Percentiles rank a stretch among this genome's conserved stretches.
These are phyloP conservation scores for Quercus aquifolioides DNA, from an alignment of 306 rosid species.

Conservation along the genomic window DNA sequence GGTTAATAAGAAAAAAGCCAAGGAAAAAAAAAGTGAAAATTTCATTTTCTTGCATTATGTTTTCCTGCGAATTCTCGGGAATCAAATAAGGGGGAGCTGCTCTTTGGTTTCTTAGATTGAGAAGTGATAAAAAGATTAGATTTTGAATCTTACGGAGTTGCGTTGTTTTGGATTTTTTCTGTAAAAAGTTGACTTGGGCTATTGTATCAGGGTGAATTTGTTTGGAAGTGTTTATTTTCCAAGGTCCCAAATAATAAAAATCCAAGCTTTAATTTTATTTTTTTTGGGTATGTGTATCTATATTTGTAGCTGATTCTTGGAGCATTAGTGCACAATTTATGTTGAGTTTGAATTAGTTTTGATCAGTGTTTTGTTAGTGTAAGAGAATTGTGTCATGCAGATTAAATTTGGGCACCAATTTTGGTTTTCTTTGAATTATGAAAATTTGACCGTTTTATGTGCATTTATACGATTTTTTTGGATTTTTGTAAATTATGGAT, in stretches of 20 bases:
- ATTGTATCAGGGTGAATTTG: not conserved
- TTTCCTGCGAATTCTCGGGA: not conserved
- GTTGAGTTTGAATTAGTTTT: not conserved
- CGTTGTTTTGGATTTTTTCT: not conserved
- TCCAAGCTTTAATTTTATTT: no score
- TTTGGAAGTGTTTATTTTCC: not conserved
- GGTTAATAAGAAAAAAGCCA: not conserved
- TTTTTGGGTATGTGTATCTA: no score
- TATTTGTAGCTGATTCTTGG: not conserved
- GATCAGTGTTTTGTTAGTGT: not conserved
- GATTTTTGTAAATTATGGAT: not conserved
- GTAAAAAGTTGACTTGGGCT: not conserved
- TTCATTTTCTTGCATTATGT: not conserved
- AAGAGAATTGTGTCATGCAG: no score
- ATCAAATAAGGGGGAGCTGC: conserved; percentile 10
- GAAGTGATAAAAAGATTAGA: not conserved
- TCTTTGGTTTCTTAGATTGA: conserved; percentile 7
- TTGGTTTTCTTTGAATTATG: not conserved
- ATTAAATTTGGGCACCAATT: not conserved
- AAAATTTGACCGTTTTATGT: not conserved
- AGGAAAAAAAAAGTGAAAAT: not conserved
- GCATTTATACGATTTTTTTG: no score
- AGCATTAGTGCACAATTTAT: not conserved
- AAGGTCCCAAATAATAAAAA: not conserved
- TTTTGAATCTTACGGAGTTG: not conserved